phyloP scores from a whole-genome alignment of 805 yeast genomes.

The Metschnikowia sp. region DNA sequence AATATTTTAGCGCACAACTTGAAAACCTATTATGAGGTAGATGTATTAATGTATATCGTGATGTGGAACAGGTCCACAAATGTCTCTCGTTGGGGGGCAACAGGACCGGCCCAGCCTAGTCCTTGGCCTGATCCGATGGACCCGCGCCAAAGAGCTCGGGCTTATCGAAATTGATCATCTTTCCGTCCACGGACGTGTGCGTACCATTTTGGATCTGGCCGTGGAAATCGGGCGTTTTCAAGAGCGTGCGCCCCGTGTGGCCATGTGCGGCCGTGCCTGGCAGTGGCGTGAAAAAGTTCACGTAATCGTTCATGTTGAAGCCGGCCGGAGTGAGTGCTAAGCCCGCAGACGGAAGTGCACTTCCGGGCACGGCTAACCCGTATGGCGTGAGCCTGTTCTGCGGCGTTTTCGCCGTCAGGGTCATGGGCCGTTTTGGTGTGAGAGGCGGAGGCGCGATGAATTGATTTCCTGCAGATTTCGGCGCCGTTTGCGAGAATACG shows the following conservation, averaged over 20 bases:
- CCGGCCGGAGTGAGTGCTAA: constrained; percentile 56
- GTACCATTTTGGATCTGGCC: constrained; percentile 21
- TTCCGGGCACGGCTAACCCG: constrained; percentile 23
- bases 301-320: constrained; percentile 80
- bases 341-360: constrained; percentile 38
- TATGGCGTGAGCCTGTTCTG: constrained; percentile 41
- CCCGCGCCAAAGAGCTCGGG: constrained; percentile 25
- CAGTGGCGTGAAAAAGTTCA: constrained; percentile 74
- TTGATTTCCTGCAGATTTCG: constrained; percentile 11
- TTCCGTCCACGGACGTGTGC: constrained; percentile 32
- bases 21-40: too few relatives aligned
- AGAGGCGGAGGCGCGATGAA: constrained; percentile 40
- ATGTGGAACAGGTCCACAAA: not conserved
- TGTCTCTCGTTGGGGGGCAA: not conserved
- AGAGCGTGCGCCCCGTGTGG: constrained; percentile 17
- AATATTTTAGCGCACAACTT: too few relatives aligned
- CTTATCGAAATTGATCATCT: constrained; percentile 42
- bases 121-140: constrained; percentile 13
- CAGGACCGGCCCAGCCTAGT: constrained; percentile 9
- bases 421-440: constrained; percentile 38
- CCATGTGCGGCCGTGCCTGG: constrained; percentile 52
- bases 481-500: constrained; percentile 6
- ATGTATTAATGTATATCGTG: too few relatives aligned
- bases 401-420: constrained; percentile 31
- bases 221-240: constrained; percentile 42